Evolutionary conservation across 192 early-diverging fungal genomes (phyloP).

Genomic region (Coemansia sp.): DNA sequence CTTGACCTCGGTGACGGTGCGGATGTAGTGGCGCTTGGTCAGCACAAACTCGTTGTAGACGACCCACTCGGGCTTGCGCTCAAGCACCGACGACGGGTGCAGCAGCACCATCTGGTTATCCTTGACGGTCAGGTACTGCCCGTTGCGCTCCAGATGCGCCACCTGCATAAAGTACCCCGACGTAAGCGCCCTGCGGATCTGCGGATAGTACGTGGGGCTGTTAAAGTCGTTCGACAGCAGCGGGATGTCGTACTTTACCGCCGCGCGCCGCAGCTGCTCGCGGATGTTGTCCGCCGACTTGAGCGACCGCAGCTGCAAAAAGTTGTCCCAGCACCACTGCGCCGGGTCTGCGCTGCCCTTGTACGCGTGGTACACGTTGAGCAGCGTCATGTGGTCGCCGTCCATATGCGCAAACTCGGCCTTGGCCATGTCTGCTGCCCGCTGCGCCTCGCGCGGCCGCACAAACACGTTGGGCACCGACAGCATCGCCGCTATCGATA

Average conservation of each 20-base stretch:
- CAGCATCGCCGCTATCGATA: constrained; percentile 93
- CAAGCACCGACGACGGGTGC: constrained; percentile 88
- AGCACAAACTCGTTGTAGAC: constrained; percentile 99
- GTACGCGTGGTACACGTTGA: constrained; percentile 97
- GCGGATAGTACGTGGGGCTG: constrained; percentile 73
- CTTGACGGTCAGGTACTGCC: constrained; percentile 90
- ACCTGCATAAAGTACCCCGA: constrained; percentile 99
- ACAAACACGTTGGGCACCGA: constrained; percentile 88
- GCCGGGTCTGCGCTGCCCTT: constrained; percentile 59
- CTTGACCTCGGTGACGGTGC: constrained; percentile 86
- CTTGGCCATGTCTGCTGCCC: constrained; percentile 88
- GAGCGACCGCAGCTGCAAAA: constrained; percentile 83
- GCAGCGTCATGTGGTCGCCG: constrained; percentile 94
- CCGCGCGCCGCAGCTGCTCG: constrained; percentile 79
- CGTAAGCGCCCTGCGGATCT: constrained; percentile 85
- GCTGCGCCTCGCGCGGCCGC: constrained; percentile 86
- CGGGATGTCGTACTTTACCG: constrained; percentile 70
- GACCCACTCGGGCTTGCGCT: constrained; percentile 97
- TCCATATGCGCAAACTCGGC: constrained; percentile 90
- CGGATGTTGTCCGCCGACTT: constrained; percentile 93
- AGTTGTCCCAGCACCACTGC: constrained; percentile 94
- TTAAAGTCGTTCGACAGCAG: constrained; percentile 71
- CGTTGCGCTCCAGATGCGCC: constrained; percentile 86
- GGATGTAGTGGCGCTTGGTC: constrained; percentile 94
- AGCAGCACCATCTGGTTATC: constrained; percentile 96